These are phyloP conservation scores for Marvania coccoides DNA, from an alignment of 139 green algal genomes.

Conservation along the genomic window DNA sequence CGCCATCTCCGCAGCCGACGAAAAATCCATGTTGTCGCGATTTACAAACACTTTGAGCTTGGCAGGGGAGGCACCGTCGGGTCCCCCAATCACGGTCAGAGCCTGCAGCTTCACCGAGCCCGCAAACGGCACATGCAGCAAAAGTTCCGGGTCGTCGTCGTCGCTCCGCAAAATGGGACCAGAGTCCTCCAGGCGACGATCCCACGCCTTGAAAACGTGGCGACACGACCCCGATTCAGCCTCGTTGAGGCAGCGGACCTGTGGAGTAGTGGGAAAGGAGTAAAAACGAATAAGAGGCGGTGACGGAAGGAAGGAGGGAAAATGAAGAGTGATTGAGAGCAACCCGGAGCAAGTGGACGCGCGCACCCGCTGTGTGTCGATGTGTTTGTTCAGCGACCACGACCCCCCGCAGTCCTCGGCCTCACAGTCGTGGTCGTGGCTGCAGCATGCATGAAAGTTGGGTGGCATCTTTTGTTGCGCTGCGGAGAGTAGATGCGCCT, in stretches of 20 bases:
- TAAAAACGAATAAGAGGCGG: not conserved
- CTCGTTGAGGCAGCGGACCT: constrained; percentile 81
- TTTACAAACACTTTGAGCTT: constrained; percentile 70
- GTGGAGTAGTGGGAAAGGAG: constrained; percentile 2
- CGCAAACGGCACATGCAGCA: constrained; percentile 81
- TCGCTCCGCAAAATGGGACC: constrained; percentile 48
- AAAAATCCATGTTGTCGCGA: constrained; percentile 81
- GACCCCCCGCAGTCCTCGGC: constrained; percentile 62
- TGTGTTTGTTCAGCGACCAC: constrained; percentile 77
- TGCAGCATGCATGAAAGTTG: constrained; percentile 47
- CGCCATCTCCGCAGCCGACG: constrained; percentile 31
- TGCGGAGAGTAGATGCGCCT: too few species aligned
- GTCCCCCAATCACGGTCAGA: constrained; percentile 60
- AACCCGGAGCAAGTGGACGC: not conserved
- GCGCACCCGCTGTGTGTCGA: constrained; percentile 52
- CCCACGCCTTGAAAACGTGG: constrained; percentile 64
- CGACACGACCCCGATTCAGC: constrained; percentile 37
- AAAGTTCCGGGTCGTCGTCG: constrained; percentile 80
- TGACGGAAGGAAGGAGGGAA: not conserved
- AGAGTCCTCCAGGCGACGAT: constrained; percentile 39
- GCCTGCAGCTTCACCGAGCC: constrained; percentile 78
- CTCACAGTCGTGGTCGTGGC: constrained; percentile 85
- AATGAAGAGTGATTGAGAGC: not conserved
- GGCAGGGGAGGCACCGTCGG: constrained; percentile 23
- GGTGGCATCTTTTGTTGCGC: too few species aligned